Base-by-base conservation (phyloP, 2,329 filamentous ascomycete genomes). In the Sordariomycetes sp. region DNA sequence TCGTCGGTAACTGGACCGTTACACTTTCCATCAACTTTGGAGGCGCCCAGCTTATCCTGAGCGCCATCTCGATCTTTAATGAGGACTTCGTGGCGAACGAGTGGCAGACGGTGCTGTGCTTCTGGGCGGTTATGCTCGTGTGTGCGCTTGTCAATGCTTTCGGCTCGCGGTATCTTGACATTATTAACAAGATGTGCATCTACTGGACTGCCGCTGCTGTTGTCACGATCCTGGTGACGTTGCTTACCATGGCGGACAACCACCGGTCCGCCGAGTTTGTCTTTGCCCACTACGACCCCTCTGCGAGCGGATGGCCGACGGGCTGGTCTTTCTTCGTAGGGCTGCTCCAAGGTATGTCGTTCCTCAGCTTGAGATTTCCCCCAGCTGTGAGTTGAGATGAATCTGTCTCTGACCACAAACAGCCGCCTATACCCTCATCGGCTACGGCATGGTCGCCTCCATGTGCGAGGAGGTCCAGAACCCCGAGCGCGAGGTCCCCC, bases 21-120 rank as follows among this genome's bases (percentile, higher is more conserved):
- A 90, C 88, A 0, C 76, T 90, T n/a, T 81, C 87, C 20, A 87
- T 90, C 67, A 89, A 89, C 74, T 91, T 90, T 65, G 88, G 86
- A 6, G 90, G 88, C 3, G 87, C 85, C 0, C 81, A 90, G 62
- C 79, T 83, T 68, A 70, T 81, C 59, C 74, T 81, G 58, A 76
- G 73, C 14, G 80, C 78, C 65, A 67, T 83, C 69, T 80, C 82
- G 59, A 76, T 83, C 43, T 83, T 82, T 59, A 72, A 79, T 58
- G 69, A 70, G 3, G 68, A 71, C 59, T 71, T 81, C 54, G 69
- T 69, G 2, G 77, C 72, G 52, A 77, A 75, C 48, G 67, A 74
- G 34, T 90, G 86, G 76, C 86, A 90, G 68, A 74, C 88, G 20
- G 83, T 88, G 59, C 73, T 90, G 24, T 83, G 89, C 61, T 90